Evolutionary conservation across 306 rosid species (phyloP), one percentile per base, ranked within the genome.

Genomic region (Quercus variabilis): DNA sequence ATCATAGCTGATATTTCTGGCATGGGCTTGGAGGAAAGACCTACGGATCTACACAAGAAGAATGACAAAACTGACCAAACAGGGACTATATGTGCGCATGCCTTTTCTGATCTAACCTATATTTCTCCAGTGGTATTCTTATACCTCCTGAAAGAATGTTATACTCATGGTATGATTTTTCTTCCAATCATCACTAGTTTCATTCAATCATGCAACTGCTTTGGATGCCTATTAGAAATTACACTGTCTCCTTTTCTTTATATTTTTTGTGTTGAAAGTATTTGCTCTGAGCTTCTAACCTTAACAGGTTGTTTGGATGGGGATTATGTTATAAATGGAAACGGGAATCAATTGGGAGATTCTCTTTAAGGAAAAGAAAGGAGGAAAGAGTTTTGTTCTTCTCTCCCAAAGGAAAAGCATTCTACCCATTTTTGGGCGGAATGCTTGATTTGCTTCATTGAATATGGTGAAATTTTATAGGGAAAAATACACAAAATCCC

Each of bases 101-200:
- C 96, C 17, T 93, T 91, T 75, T 83, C 81, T 74, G 89, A 96
- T 83, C 83, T 96, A 35, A 59, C 81, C 20, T 86, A 84, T 75
- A 90, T 91, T 57, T 83, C 99, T 71, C 99, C 98, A 0, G 83
- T 89, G 83, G 91, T 93, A 59, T 96, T 96, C 85, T 28, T 96
- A 68, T 88, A 83, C 84, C 94, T 93, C 71, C 85, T 96, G 80
- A 96, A 91, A 87, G 94, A 88, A 76, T 96, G 94, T 69, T 91
- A 96, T 80, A 76, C 79, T 76, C 73, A 79, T 85, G 98, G 98
- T 95, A 91, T 46, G 96, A 5, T 35, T 56, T 75, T 67, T 78
- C 78, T 55, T 78, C 74, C 26, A 41, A 64, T 14, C 26, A 51
- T 70, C 67, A 58, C 58, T 56, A 7, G 43, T 74, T 9, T 33